Evolutionary conservation across 1,284 basidiomycete genomes (phyloP).

Genomic region (Mrakiaceae sp.): DNA sequence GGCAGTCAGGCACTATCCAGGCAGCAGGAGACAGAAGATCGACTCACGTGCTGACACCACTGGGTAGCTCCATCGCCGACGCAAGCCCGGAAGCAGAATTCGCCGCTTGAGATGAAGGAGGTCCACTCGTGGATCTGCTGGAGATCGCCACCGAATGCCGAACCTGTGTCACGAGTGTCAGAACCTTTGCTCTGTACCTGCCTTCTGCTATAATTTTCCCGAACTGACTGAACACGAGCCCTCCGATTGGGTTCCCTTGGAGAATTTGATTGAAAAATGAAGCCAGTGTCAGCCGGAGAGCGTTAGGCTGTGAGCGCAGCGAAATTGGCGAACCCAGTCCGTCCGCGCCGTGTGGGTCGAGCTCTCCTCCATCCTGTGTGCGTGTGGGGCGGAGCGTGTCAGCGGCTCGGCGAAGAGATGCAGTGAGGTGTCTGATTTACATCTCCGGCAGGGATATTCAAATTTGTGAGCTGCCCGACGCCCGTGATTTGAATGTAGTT

Average conservation of each 20-base stretch:
- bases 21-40: slow-evolving; percentile 4
- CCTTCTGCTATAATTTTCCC: slow-evolving; percentile 21
- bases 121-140: slow-evolving; percentile 27
- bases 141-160: background rate
- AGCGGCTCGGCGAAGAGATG: background rate
- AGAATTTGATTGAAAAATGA: slow-evolving; percentile 2
- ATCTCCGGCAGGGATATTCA: slow-evolving; percentile 53
- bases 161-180: background rate
- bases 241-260: slow-evolving; percentile 52
- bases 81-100: slow-evolving; percentile 67
- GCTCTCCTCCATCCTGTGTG: slow-evolving; percentile 18
- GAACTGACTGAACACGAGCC: slow-evolving; percentile 45
- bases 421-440: slow-evolving; percentile 51
- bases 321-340: slow-evolving; percentile 10
- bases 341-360: slow-evolving; percentile 7
- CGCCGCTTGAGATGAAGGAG: slow-evolving; percentile 26
- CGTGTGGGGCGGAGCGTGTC: slow-evolving; percentile 1
- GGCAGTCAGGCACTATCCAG: background rate
- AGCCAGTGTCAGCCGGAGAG: background rate
- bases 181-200: slow-evolving; percentile 18
- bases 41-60: slow-evolving; percentile 53
- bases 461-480: slow-evolving; percentile 50
- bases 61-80: slow-evolving; percentile 45
- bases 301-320: slow-evolving; percentile 21
- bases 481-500: slow-evolving; percentile 32